phyloP scores from a whole-genome alignment of 73 alveolate species.

The Durusdinium trenchii region DNA sequence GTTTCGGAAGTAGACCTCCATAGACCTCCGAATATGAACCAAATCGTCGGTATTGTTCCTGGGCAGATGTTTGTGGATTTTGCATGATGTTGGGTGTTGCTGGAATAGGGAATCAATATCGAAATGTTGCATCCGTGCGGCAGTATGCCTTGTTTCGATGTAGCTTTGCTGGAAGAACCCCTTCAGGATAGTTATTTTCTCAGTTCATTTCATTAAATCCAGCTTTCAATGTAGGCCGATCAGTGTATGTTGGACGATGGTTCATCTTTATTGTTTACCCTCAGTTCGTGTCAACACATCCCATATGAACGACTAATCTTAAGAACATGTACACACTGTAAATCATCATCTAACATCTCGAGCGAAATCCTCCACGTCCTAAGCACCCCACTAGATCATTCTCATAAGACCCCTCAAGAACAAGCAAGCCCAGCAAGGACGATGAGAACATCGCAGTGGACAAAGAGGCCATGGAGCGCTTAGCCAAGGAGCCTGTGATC shows the following conservation, averaged over 20 bases:
- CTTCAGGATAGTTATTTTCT: too few species aligned
- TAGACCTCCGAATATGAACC: neutral
- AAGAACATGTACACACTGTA: neutral
- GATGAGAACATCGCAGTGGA: slow-evolving; percentile 77
- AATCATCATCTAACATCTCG: neutral
- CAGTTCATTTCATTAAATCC: too few species aligned
- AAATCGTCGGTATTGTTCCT: too few species aligned
- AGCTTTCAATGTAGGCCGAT: too few species aligned
- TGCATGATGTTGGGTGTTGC: too few species aligned
- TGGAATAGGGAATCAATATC: too few species aligned
- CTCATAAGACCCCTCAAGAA: too few species aligned
- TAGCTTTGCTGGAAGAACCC: too few species aligned
- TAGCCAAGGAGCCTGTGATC: slow-evolving; percentile 72
- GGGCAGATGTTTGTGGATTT: too few species aligned
- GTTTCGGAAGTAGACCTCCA: neutral
- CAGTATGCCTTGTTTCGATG: too few species aligned
- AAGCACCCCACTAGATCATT: too few species aligned
- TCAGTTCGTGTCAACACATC: neutral
- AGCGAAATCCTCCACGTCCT: neutral
- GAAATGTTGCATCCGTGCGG: too few species aligned
- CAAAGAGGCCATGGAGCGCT: slow-evolving; percentile 55
- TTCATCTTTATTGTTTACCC: neutral
- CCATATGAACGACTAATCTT: neutral
- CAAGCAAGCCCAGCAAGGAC: neutral
- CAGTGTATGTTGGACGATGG: neutral